phyloP scores from a whole-genome alignment of 192 early-diverging fungal species.

The Diversispora epigaea region DNA sequence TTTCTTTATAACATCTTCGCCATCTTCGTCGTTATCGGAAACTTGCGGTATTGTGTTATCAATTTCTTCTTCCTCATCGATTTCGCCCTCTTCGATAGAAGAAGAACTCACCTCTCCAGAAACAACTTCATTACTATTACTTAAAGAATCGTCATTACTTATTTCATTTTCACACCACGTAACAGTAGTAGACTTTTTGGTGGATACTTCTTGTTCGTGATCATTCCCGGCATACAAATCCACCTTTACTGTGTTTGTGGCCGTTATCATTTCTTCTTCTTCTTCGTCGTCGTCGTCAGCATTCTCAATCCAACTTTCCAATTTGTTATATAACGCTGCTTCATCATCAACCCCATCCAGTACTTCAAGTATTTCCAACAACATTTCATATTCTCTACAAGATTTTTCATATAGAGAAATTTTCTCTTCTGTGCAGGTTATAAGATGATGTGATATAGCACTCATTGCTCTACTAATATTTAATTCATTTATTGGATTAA shows the following conservation, averaged over 20 bases:
- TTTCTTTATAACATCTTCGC: constrained; percentile 12
- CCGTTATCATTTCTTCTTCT: constrained; percentile 5
- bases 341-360: constrained; percentile 17
- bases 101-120: constrained; percentile 20
- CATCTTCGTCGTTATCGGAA: neutral
- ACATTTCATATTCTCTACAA: constrained; percentile 30
- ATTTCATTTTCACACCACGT: neutral
- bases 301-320: constrained; percentile 21
- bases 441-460: constrained; percentile 31
- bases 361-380: constrained; percentile 29
- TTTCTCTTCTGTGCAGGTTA: constrained; percentile 31
- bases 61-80: constrained; percentile 1
- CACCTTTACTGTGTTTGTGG: too few relatives aligned
- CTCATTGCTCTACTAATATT: neutral
- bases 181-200: neutral
- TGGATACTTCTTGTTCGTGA: neutral
- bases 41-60: neutral
- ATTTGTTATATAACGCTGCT: constrained; percentile 14
- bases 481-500: constrained; percentile 10
- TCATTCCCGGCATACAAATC: neutral
- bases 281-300: neutral
- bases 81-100: constrained; percentile 22
- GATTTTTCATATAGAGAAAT: constrained; percentile 30
- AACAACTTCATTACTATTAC: neutral
- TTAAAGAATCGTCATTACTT: neutral